Evolutionary conservation across 2,329 filamentous ascomycete genomes (phyloP), one percentile per base, ranked within the genome.

Genomic region (Fusarium annulatum): DNA sequence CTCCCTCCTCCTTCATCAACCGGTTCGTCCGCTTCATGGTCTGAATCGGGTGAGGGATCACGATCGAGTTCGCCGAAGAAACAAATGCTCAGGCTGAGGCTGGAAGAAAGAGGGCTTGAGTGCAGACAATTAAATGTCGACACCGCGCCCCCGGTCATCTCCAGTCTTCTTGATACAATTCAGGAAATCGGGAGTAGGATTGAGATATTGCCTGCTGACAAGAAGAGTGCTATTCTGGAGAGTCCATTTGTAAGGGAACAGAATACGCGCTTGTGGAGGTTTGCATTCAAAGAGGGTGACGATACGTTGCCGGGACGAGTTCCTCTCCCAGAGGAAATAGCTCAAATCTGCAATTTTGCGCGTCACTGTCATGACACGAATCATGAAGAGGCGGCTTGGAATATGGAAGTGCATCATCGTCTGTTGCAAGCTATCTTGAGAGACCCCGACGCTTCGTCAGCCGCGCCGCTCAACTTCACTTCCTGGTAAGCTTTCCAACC

Each of bases 331-430:
- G 42, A 64, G 7, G 72, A 75, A 30, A 34, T 72, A 11, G 39
- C 45, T 10, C 41, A 64, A 1, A 42, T 75, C 6, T 64, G 56
- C 7, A 30, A 68, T 11, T 41, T 56, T 23, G 69, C 73, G 5
- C 52, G 52, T 2, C 19, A 66, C 11, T 75, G 72, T 9, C 65
- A 72, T n/a, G 62, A 71, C 3, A 30, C 28, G 2, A 70, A 43
- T 0, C 66, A 73, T 28, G 72, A 75, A 12, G 73, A 75, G 21
- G 51, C 52, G 2, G 45, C 53, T 2, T 75, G 69, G 72, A 75
- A 75, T 28, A 48, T 65, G 36, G 69, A 75, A n/a, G 72, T 75
- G 8, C 73, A 75, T 19, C 60, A 67, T 42, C 72, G 72, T 7
- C 62, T 75, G 0, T 16, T 75, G 0, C 46, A 75, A 18, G 52